Percentiles rank a stretch among this genome's conserved stretches.
Evolutionary conservation across 768 basidiomycete species (phyloP).

Genomic region (Lactifluus pinguis): DNA sequence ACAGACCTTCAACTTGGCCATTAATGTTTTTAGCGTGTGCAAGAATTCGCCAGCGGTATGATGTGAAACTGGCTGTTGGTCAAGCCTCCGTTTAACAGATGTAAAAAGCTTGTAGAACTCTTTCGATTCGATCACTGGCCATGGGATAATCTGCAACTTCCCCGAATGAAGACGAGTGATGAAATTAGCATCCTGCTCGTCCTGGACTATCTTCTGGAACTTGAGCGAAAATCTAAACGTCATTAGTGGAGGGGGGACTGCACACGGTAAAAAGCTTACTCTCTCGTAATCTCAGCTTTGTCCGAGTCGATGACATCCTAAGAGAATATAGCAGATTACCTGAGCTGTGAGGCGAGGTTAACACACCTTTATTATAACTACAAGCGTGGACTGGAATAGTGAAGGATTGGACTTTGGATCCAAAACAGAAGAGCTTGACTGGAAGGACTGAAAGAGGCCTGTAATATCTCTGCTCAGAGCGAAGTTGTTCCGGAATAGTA

Average conservation of each 20-base stretch:
- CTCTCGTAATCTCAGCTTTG: conserved; percentile 46
- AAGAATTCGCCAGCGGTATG: conserved; percentile 45
- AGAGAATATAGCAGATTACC: no score
- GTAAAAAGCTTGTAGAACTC: conserved; percentile 52
- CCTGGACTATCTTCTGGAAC: conserved; percentile 52
- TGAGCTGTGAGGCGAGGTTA: background rate
- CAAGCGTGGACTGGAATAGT: conserved; percentile 49
- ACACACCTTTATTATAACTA: conserved; percentile 53
- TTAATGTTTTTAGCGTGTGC: conserved; percentile 48
- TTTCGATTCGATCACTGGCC: conserved; percentile 57
- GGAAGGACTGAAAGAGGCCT: conserved; percentile 54
- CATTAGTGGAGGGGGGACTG: background rate
- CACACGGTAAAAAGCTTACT: conserved; percentile 30
- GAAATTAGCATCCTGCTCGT: conserved; percentile 54
- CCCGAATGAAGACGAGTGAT: conserved; percentile 52
- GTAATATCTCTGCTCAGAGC: conserved; percentile 51
- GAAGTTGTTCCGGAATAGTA: conserved; percentile 59
- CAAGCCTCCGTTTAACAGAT: conserved; percentile 37
- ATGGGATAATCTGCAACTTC: conserved; percentile 48
- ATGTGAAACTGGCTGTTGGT: conserved; percentile 42
- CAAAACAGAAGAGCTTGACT: conserved; percentile 46
- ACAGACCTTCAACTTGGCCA: conserved; percentile 56
- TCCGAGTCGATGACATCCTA: conserved; percentile 60
- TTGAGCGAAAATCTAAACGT: conserved; percentile 43
- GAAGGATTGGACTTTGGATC: conserved; percentile 51